Conservation (phyloP, 805 yeast species). For the Candida rishiriensis region DNA sequence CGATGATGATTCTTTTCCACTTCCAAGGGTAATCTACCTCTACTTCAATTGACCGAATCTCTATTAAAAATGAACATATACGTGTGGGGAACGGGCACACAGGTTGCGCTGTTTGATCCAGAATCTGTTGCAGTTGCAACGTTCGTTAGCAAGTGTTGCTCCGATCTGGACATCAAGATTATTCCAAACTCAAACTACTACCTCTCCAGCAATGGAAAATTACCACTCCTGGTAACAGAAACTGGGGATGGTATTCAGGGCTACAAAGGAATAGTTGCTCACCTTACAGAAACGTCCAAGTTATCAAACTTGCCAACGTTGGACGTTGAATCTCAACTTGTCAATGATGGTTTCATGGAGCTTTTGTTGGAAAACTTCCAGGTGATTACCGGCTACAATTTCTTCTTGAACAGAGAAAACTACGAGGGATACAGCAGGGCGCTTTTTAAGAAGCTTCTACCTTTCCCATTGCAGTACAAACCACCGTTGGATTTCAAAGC, state of each 20-base stretch:
- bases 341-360: conserved; percentile 42
- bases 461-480: conserved; percentile 73
- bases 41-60: too few species aligned
- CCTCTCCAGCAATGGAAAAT: conserved; percentile 40
- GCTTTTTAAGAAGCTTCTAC: conserved; percentile 46
- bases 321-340: conserved; percentile 18
- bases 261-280: conserved; percentile 35
- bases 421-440: conserved; percentile 59
- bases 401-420: conserved; percentile 52
- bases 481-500: conserved; percentile 48
- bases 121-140: conserved; percentile 46
- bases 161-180: conserved; percentile 29
- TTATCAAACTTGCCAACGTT: not conserved
- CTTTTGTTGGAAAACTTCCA: conserved; percentile 38
- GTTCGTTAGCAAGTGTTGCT: conserved; percentile 31
- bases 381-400: conserved; percentile 50
- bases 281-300: conserved; percentile 16
- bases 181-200: conserved; percentile 58
- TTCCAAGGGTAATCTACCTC: too few species aligned
- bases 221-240: conserved; percentile 42
- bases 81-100: conserved; percentile 42
- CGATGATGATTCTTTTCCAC: too few species aligned
- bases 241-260: conserved; percentile 34
- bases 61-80: conserved; percentile 15
- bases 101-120: conserved; percentile 44